Conservation (phyloP, 2,329 filamentous ascomycete species). For the Talaromyces pinophilus region DNA sequence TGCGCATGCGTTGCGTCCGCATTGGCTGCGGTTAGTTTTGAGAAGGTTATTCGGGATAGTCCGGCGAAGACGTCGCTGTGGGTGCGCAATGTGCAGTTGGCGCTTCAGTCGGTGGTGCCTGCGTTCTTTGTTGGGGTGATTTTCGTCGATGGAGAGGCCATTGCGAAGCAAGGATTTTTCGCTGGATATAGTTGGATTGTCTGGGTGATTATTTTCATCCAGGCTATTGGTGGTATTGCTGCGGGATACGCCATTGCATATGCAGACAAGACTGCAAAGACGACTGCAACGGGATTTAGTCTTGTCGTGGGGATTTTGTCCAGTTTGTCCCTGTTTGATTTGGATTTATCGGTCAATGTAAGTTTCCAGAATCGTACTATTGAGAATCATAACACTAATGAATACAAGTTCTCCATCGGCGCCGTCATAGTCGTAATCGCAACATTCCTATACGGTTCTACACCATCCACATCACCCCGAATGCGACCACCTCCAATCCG, state of each 20-base stretch:
- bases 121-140: slow-evolving; percentile 83
- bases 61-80: slow-evolving; percentile 75
- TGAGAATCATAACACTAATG: not conserved
- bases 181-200: slow-evolving; percentile 91
- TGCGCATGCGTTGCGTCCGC: slow-evolving; percentile 78
- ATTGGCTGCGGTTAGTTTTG: slow-evolving; percentile 67
- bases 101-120: slow-evolving; percentile 90
- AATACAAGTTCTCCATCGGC: slow-evolving; percentile 78
- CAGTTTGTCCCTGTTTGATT: slow-evolving; percentile 82
- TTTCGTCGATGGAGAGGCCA: slow-evolving; percentile 81
- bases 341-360: slow-evolving; percentile 71
- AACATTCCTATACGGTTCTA: slow-evolving; percentile 79
- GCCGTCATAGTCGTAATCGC: slow-evolving; percentile 76
- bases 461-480: slow-evolving; percentile 43
- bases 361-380: slow-evolving; percentile 40
- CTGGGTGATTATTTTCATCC: slow-evolving; percentile 79
- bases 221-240: slow-evolving; percentile 82
- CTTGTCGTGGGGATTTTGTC: slow-evolving; percentile 84
- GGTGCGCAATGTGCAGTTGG: slow-evolving; percentile 92
- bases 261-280: slow-evolving; percentile 88
- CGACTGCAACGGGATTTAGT: slow-evolving; percentile 88
- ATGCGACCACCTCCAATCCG: slow-evolving; percentile 52
- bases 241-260: slow-evolving; percentile 79
- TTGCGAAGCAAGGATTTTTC: slow-evolving; percentile 85
- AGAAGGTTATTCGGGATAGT: slow-evolving; percentile 91